Percentiles rank a stretch among this genome's conserved stretches.
Conservation (phyloP, 495 filamentous ascomycete species). For the Amphirosellinia nigrospora region DNA sequence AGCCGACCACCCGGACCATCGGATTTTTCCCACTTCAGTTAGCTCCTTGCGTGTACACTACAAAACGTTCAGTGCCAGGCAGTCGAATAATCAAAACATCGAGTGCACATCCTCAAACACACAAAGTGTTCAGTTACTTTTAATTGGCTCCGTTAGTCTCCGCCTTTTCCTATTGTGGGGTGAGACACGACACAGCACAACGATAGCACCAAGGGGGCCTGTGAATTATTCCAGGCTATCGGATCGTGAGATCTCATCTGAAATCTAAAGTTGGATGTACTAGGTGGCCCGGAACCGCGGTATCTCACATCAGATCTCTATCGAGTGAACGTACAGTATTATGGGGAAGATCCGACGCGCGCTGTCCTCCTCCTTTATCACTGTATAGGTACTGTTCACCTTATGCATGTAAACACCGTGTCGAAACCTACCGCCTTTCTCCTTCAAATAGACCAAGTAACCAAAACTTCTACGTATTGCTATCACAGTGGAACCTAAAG, state of each 20-base stretch:
- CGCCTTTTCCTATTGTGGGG: neutral
- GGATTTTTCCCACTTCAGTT: neutral
- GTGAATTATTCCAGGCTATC: neutral
- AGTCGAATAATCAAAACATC: neutral
- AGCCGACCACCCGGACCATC: conserved; percentile 4
- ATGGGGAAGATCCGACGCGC: neutral
- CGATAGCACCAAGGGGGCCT: too few species aligned
- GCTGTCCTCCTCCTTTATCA: neutral
- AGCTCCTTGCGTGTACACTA: neutral
- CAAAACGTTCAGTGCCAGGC: neutral
- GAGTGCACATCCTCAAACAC: neutral
- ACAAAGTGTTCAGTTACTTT: neutral
- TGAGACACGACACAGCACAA: neutral
- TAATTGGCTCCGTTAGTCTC: neutral
- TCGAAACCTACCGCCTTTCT: neutral
- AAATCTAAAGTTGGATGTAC: neutral
- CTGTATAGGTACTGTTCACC: neutral
- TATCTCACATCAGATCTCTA: neutral
- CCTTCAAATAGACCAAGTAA: too few species aligned
- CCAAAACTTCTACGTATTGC: too few species aligned
- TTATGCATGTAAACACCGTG: neutral
- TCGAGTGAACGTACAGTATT: neutral
- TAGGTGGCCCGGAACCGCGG: neutral
- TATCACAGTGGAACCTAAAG: too few species aligned
- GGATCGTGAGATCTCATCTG: neutral